Percentiles rank a stretch among this genome's conserved stretches.
Conservation (phyloP, 2,329 filamentous ascomycete species). For the Sporothrix inflata region DNA sequence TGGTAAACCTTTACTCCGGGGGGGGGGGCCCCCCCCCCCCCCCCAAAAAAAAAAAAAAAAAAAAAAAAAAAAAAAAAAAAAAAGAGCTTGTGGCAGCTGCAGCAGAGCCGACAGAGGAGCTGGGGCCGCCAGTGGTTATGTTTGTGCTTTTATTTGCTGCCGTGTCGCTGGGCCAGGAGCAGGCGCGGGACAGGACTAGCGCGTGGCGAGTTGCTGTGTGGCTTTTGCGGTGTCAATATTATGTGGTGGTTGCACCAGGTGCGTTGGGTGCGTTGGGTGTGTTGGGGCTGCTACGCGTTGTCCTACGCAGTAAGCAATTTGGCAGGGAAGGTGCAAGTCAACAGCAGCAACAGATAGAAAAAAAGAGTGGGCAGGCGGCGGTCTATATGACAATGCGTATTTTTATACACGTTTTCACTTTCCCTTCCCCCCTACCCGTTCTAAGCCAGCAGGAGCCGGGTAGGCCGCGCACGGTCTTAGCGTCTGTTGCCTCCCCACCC, state of each 20-base stretch:
- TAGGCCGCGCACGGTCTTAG: constrained; percentile 34
- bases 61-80: constrained; percentile 11
- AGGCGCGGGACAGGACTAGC: constrained; percentile 14
- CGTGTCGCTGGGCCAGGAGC: neutral
- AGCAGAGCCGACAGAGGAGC: constrained; percentile 4
- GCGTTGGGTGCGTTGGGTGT: neutral
- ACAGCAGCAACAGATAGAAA: constrained; percentile 27
- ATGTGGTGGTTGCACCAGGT: constrained; percentile 3
- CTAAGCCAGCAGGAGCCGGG: constrained; percentile 25
- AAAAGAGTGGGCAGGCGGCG: constrained; percentile 37
- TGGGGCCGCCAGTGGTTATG: constrained; percentile 19
- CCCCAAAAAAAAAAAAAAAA: constrained; percentile 16
- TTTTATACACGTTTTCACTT: constrained; percentile 40
- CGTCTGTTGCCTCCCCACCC: constrained; percentile 26
- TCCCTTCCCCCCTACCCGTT: constrained; percentile 5
- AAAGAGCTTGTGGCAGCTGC: constrained; percentile 14
- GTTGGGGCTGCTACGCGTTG: neutral
- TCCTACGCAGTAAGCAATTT: constrained; percentile 5
- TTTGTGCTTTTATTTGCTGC: constrained; percentile 24
- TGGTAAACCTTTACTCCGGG: no score
- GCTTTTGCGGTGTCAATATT: neutral
- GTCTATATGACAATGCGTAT: constrained; percentile 40
- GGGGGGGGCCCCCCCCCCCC: no score
- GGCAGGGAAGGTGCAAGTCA: constrained; percentile 19
- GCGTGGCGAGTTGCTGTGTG: constrained; percentile 18